A percentile compares a stretch with the other conserved stretches of the same genome.
Evolutionary conservation across 495 filamentous ascomycete species (phyloP).

Genomic region (Hamigera avellanea): DNA sequence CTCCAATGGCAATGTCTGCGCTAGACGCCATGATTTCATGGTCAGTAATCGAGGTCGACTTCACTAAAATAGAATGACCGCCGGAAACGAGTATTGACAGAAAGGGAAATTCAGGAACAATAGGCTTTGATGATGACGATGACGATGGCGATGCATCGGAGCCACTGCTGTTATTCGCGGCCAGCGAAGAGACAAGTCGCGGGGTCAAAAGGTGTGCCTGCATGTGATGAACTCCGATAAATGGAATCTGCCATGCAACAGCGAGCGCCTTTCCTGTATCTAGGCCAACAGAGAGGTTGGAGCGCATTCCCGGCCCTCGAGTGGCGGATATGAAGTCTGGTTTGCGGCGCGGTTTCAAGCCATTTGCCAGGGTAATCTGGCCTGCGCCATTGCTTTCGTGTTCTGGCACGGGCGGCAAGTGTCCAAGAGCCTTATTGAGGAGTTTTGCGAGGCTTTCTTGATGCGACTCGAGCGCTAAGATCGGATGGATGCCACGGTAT

Average conservation of each 20-base stretch:
- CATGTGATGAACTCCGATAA: constrained; percentile 91
- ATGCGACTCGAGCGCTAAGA: constrained; percentile 61
- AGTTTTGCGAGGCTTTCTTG: constrained; percentile 54
- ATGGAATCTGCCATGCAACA: constrained; percentile 65
- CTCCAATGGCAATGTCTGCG: constrained; percentile 68
- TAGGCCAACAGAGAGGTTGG: constrained; percentile 61
- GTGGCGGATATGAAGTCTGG: constrained; percentile 82
- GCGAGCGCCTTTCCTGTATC: constrained; percentile 84
- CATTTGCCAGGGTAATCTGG: constrained; percentile 13
- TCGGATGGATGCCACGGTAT: constrained; percentile 69
- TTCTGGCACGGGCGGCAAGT: constrained; percentile 31
- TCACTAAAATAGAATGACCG: constrained; percentile 79
- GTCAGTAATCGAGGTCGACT: constrained; percentile 49
- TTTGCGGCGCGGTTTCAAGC: constrained; percentile 23
- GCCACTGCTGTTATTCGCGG: constrained; percentile 1
- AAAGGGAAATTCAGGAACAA: constrained; percentile 56
- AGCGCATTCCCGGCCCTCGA: constrained; percentile 77
- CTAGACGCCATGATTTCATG: constrained; percentile 64
- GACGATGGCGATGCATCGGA: neutral
- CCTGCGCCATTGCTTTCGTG: constrained; percentile 8
- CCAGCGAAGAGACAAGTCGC: constrained; percentile 58
- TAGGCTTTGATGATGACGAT: no score
- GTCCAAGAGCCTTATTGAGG: constrained; percentile 47
- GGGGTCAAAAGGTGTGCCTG: constrained; percentile 90
- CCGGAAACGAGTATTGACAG: constrained; percentile 84